A percentile compares a stretch with the other conserved stretches of the same genome.
Conservation (phyloP, 345 rosid species). For the Cochlearia excelsa region DNA sequence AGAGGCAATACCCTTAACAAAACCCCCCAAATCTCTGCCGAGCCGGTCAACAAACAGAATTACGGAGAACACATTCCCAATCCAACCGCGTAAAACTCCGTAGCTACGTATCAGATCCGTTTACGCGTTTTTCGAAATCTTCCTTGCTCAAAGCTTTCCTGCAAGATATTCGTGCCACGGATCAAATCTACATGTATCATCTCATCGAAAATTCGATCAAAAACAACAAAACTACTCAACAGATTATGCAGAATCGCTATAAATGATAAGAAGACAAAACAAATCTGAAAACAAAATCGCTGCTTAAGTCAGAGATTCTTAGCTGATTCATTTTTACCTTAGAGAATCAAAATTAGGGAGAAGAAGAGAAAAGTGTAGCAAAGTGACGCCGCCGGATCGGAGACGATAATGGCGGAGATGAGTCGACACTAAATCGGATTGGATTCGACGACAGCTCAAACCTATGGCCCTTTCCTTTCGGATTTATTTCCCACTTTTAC, state of each 20-base stretch:
- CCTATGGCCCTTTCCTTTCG: conserved; percentile 34
- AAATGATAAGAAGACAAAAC: not conserved
- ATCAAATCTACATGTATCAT: conserved; percentile 21
- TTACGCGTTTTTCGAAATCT: conserved; percentile 7
- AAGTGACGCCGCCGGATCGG: conserved; percentile 36
- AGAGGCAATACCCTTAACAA: no score
- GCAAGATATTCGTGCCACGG: conserved; percentile 5
- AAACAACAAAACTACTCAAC: conserved; percentile 5
- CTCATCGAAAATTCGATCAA: conserved; percentile 20
- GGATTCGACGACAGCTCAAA: conserved; percentile 35
- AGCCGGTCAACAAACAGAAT: no score
- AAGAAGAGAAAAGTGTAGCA: conserved; percentile 21
- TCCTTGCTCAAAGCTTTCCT: conserved; percentile 3
- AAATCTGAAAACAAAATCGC: conserved; percentile 18
- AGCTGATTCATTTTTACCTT: no score
- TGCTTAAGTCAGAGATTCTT: no score
- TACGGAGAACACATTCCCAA: no score
- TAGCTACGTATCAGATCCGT: conserved; percentile 31
- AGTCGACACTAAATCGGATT: conserved; percentile 6
- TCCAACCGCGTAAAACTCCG: not conserved
- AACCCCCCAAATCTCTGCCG: no score
- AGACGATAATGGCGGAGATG: conserved; percentile 38
- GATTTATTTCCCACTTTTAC: conserved; percentile 32
- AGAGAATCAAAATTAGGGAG: no score
- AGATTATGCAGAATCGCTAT: conserved; percentile 17